A percentile compares a stretch with the other conserved stretches of the same genome.
Conservation (phyloP, 2,329 filamentous ascomycete genomes). For the Neopestalotiopsis sp. region DNA sequence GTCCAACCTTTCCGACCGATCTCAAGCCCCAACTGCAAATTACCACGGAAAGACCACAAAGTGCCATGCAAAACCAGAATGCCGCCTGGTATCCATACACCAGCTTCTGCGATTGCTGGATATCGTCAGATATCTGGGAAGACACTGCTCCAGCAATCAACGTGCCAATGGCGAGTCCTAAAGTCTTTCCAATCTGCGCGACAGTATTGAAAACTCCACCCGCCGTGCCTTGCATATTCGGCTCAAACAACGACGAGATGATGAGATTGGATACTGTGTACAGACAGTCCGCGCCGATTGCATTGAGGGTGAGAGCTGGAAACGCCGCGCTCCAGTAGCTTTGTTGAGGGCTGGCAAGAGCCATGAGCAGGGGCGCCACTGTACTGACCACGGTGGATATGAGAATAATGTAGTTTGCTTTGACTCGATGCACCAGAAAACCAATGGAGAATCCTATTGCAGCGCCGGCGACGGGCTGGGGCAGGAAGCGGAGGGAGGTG, state of each 20-base stretch:
- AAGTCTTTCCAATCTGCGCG: background rate
- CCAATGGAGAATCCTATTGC: background rate
- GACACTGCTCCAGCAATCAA: background rate
- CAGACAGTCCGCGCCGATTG: background rate
- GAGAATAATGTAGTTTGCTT: background rate
- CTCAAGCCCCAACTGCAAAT: background rate
- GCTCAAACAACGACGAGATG: background rate
- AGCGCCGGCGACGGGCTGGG: background rate
- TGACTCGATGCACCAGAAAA: background rate
- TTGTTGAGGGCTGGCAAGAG: background rate
- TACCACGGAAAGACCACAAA: background rate
- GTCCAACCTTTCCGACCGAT: background rate
- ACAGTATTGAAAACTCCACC: background rate
- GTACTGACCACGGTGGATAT: background rate
- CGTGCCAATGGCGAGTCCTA: background rate
- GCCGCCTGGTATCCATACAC: background rate
- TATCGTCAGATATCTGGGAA: background rate
- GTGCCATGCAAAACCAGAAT: background rate
- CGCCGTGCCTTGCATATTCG: background rate
- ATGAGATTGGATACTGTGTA: background rate
- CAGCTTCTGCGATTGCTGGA: background rate
- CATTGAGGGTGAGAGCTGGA: background rate
- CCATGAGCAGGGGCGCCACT: background rate
- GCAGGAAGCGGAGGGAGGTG: background rate
- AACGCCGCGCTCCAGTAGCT: background rate